Evolutionary conservation across 2,329 filamentous ascomycete species (phyloP), one percentile per base, ranked within the genome.

Genomic region (Fusarium liriodendri): DNA sequence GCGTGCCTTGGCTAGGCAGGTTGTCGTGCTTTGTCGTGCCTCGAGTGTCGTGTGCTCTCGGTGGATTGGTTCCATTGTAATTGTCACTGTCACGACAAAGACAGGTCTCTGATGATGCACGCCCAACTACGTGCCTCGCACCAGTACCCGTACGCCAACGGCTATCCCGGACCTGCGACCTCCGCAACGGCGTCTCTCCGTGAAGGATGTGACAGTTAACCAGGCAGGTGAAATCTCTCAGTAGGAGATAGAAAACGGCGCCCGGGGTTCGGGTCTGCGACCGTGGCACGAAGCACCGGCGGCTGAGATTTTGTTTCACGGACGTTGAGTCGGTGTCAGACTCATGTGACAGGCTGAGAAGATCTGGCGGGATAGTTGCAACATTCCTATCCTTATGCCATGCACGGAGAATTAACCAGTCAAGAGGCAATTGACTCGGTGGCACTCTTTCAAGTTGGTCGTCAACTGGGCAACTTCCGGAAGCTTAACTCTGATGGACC

Each of bases 281-380:
- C 59, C 67, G 73, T 74, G 64, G 58, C 55, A 77, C 70, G 59
- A 54, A 67, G 61, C 22, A 74, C 74, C 66, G 67, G 74, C 64
- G 64, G 69, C 72, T 77, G 74, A 78, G 69, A 74, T 70, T 62
- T 67, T 77, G 74, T 78, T 77, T 76, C 71, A 77, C 69, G 57
- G 67, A 66, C 64, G 62, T 74, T 70, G 64, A 67, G 59, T 66
- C 66, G 62, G 68, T 64, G 59, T 73, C 65, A 62, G 69, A 55
- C 65, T 71, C 65, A 73, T 66, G 47, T 68, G 68, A 69, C 60
- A 50, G 45, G 16, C 25, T 29, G 45, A 50, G 42, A 67, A 47
- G 52, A 62, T 29, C 54, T 47, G 57, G 40, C 29, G 25, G 20
- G 33, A 58, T 54, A 37, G 45, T 50, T 50, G 25, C 45, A 54